phyloP scores from a whole-genome alignment of 1,284 basidiomycete genomes.

The Apiotrichum gracile region DNA sequence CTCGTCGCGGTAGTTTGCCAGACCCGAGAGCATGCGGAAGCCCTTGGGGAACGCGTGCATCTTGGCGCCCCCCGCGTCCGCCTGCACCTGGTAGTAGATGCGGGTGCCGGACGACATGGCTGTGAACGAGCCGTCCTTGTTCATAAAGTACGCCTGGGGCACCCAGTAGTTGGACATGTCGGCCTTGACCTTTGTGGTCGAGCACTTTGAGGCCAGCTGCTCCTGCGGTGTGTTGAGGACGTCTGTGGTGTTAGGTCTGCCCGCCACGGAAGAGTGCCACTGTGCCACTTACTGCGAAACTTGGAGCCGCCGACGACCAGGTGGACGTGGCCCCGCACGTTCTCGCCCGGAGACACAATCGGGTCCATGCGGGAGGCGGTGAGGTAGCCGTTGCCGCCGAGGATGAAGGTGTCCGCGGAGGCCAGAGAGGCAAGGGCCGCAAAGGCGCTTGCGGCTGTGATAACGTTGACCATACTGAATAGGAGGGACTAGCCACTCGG shows the following conservation, averaged over 20 bases:
- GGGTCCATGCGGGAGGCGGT: slow-evolving; percentile 44
- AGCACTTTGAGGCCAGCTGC: slow-evolving; percentile 25
- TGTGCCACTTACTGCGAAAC: slow-evolving; percentile 25
- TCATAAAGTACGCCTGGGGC: slow-evolving; percentile 49
- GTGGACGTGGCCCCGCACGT: slow-evolving; percentile 42
- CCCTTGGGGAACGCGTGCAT: slow-evolving; percentile 44
- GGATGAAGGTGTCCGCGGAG: slow-evolving; percentile 17
- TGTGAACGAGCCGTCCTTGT: slow-evolving; percentile 22
- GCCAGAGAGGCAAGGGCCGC: background rate
- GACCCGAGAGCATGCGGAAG: slow-evolving; percentile 48
- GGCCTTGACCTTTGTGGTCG: slow-evolving; percentile 30
- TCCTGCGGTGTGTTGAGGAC: slow-evolving; percentile 19
- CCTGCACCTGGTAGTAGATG: slow-evolving; percentile 42
- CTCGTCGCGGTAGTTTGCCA: slow-evolving; percentile 21
- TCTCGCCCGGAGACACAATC: slow-evolving; percentile 36
- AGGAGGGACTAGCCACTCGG: background rate
- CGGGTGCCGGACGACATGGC: slow-evolving; percentile 26
- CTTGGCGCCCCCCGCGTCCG: background rate
- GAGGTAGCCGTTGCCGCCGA: slow-evolving; percentile 27
- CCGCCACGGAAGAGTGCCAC: background rate
- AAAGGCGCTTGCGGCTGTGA: too few relatives aligned
- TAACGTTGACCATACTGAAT: too few relatives aligned
- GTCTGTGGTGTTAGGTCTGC: slow-evolving; percentile 6
- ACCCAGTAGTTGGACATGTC: slow-evolving; percentile 51
- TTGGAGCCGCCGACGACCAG: slow-evolving; percentile 40